Percentiles rank a stretch among this genome's conserved stretches.
phyloP scores from a whole-genome alignment of 805 yeast species.

The Wickerhamiella occidentalis region DNA sequence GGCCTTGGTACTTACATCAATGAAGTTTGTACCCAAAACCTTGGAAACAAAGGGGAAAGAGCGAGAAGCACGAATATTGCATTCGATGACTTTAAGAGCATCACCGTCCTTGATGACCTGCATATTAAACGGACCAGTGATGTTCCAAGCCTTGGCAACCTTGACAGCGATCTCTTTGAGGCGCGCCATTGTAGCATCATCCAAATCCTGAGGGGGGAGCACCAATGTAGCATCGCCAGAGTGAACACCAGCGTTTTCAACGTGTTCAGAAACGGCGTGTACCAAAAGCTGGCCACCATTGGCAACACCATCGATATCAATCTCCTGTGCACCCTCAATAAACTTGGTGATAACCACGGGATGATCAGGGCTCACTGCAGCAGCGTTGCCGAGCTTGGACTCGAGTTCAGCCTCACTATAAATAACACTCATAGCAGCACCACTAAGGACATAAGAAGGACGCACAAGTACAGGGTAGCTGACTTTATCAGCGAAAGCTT shows the following conservation, averaged over 20 bases:
- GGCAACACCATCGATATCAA: slow-evolving; percentile 96
- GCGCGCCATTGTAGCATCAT: slow-evolving; percentile 52
- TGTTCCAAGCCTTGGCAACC: slow-evolving; percentile 88
- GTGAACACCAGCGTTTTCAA: slow-evolving; percentile 97
- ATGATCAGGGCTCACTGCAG: slow-evolving; percentile 87
- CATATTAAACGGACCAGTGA: slow-evolving; percentile 98
- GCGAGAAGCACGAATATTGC: slow-evolving; percentile 96
- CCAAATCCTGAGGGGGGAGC: slow-evolving; percentile 77
- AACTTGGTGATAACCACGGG: slow-evolving; percentile 96
- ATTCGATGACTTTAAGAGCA: slow-evolving; percentile 94
- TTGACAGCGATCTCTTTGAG: slow-evolving; percentile 82
- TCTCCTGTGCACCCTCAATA: slow-evolving; percentile 91
- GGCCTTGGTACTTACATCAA: slow-evolving; percentile 87
- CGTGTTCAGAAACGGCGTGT: slow-evolving; percentile 95
- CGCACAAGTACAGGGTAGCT: slow-evolving; percentile 94
- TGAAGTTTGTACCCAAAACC: slow-evolving; percentile 88
- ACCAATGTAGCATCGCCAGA: slow-evolving; percentile 97
- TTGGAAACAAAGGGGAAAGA: slow-evolving; percentile 98
- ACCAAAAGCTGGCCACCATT: slow-evolving; percentile 74
- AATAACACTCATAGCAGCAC: slow-evolving; percentile 98
- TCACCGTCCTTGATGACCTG: slow-evolving; percentile 93
- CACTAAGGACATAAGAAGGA: slow-evolving; percentile 93
- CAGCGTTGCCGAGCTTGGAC: slow-evolving; percentile 70
- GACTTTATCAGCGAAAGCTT: slow-evolving; percentile 68
- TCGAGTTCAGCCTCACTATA: slow-evolving; percentile 68